Evolutionary conservation across 2,329 filamentous ascomycete species (phyloP).

Genomic region (Diplodia corticola): DNA sequence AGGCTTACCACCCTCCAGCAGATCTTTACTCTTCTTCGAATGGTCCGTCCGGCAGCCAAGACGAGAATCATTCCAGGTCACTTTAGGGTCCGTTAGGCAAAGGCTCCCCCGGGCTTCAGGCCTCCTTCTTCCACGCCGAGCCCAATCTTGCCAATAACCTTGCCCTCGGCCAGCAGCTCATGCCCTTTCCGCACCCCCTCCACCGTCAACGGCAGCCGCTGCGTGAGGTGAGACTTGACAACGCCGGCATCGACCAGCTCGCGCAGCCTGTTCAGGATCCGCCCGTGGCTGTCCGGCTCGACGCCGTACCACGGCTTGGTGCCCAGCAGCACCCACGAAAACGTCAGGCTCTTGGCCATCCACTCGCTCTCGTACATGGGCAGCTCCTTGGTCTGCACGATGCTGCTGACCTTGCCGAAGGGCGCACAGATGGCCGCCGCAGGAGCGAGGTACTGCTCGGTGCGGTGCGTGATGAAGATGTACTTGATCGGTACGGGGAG

Average conservation of each 20-base stretch:
- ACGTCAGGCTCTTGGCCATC: constrained; percentile 49
- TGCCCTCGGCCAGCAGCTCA: constrained; percentile 40
- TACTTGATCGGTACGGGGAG: constrained; percentile 45
- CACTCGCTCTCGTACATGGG: constrained; percentile 50
- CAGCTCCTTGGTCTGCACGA: constrained; percentile 46
- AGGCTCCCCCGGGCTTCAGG: constrained; percentile 15
- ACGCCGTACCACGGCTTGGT: constrained; percentile 45
- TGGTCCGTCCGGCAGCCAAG: neutral
- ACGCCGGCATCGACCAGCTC: constrained; percentile 38
- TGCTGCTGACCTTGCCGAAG: constrained; percentile 49
- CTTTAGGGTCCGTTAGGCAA: neutral
- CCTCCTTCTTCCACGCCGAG: constrained; percentile 34
- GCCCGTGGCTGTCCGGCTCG: constrained; percentile 43
- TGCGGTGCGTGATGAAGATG: constrained; percentile 46
- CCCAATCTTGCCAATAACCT: constrained; percentile 42
- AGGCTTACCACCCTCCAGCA: neutral
- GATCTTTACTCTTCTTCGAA: neutral
- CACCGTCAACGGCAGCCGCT: constrained; percentile 38
- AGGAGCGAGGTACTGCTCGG: constrained; percentile 44
- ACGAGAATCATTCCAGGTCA: neutral
- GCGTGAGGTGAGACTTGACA: constrained; percentile 43
- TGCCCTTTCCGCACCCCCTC: constrained; percentile 45
- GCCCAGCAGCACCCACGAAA: constrained; percentile 46
- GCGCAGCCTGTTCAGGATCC: constrained; percentile 41
- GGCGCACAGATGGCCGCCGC: constrained; percentile 44